Conservation (phyloP, 2,329 filamentous ascomycete genomes). For the Penicillium thymicola region DNA sequence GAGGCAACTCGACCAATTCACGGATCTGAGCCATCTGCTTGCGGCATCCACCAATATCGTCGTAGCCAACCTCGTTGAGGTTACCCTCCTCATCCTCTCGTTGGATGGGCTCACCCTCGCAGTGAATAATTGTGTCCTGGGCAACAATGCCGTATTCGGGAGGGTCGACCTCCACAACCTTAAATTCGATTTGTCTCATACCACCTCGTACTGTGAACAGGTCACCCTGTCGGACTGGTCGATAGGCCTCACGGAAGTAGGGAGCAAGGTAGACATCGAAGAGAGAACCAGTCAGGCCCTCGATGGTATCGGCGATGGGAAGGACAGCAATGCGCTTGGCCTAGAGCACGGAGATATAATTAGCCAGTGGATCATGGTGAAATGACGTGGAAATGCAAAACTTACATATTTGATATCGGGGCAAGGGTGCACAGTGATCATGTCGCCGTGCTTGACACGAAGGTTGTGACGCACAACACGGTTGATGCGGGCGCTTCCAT, state of each 20-base stretch:
- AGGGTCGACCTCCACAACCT: slow-evolving; percentile 97
- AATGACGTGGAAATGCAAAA: slow-evolving; percentile 24
- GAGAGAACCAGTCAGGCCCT: slow-evolving; percentile 93
- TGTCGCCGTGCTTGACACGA: slow-evolving; percentile 96
- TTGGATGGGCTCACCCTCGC: slow-evolving; percentile 94
- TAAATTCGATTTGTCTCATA: slow-evolving; percentile 99
- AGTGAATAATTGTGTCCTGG: slow-evolving; percentile 98
- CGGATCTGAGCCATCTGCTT: slow-evolving; percentile 99
- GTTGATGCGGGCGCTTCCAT: slow-evolving; percentile 96
- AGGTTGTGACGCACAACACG: slow-evolving; percentile 98
- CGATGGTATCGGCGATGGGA: slow-evolving; percentile 95
- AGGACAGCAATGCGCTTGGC: slow-evolving; percentile 98
- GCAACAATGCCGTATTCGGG: slow-evolving; percentile 98
- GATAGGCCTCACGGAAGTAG: slow-evolving; percentile 99
- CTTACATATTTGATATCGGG: slow-evolving; percentile 99
- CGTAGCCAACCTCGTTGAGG: slow-evolving; percentile 97
- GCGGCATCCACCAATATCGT: slow-evolving; percentile 97
- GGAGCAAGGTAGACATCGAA: slow-evolving; percentile 99
- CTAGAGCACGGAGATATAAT: slow-evolving; percentile 47
- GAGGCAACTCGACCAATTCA: slow-evolving; percentile 94
- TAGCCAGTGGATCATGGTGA: slow-evolving; percentile 16
- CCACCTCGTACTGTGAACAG: slow-evolving; percentile 95
- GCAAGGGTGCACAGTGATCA: slow-evolving; percentile 95
- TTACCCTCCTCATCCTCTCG: slow-evolving; percentile 99
- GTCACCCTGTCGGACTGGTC: slow-evolving; percentile 94